A percentile compares a stretch with the other conserved stretches of the same genome.
These are phyloP conservation scores for Echinochloa phyllopogon DNA, from an alignment of 176 grass and related monocot genomes.

Conservation along the genomic window DNA sequence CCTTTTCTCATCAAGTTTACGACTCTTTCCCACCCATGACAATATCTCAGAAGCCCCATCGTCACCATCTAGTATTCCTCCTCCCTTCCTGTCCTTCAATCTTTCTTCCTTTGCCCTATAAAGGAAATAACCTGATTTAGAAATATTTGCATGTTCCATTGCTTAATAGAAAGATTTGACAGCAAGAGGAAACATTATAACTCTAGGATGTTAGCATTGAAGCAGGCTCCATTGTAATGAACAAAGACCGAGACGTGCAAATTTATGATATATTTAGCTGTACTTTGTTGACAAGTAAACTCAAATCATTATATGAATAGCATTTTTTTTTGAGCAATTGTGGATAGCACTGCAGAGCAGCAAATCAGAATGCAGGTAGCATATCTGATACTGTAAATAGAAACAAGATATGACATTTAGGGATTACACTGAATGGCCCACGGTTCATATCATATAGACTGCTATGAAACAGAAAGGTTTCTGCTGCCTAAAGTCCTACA, in stretches of 20 bases:
- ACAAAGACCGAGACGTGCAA: background rate
- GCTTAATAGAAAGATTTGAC: slow-evolving; percentile 30
- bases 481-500: background rate
- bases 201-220: background rate
- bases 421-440: background rate
- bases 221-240: background rate
- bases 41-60: slow-evolving; percentile 70
- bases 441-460: background rate
- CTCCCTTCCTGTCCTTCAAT: slow-evolving; percentile 70
- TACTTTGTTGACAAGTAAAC: background rate
- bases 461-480: background rate
- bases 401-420: background rate
- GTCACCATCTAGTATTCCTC: slow-evolving; percentile 63
- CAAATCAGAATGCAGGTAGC: background rate
- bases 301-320: background rate
- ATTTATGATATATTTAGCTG: background rate
- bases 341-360: background rate
- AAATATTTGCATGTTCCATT: slow-evolving; percentile 46
- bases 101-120: slow-evolving; percentile 92
- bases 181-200: slow-evolving; percentile 1
- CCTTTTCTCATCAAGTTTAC: slow-evolving; percentile 78
- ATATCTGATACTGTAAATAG: background rate
- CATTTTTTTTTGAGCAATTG: background rate
- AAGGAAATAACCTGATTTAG: slow-evolving; percentile 63
- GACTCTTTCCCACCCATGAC: slow-evolving; percentile 86